Evolutionary conservation across 2,329 filamentous ascomycete genomes (phyloP), one percentile per base, ranked within the genome.

Genomic region (Catunica adiposa): DNA sequence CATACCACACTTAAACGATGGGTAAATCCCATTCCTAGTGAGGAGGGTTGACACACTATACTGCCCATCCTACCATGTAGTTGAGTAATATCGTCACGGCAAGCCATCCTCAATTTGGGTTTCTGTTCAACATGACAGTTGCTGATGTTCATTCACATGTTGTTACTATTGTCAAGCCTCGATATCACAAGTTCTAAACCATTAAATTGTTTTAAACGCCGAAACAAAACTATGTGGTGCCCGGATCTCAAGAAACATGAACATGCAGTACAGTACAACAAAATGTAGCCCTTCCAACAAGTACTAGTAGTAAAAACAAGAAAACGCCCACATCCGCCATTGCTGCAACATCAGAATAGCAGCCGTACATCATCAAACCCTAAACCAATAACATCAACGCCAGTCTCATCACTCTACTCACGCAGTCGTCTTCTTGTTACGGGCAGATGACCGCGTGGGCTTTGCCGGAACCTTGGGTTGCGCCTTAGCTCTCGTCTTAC

Each of bases 381-480:
- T 40, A 20, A 29, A 37, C 15, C 22, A 25, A 14, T 48, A n/a
- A 23, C 44, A 44, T 20, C 44, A 11, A 14, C 31, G 3, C 44
- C 37, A 14, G 46, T 40, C 34, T 47, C 34, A 37, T 40, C 29
- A 29, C n/a, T 6, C 51, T 8, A 17, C 37, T 54, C 25, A 53
- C 47, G 44, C 31, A 15, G 54, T 50, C 57, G 44, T 25, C 34
- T 56, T 58, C 54, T 56, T 58, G 54, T 56, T 58, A 55, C 57
- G 57, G 48, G 57, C 54, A 44, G 57, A 58, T 42, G 51, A 25
- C 17, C 57, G 57, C 42, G 57, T 58, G 25, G 57, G 57, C 50
- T 58, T 56, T 53, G 55, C 38, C 6, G 56, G 51, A 57, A 63
- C 63, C 63, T 70, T 71, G 64, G 68, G 70, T 47, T 61, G 62